phyloP scores from a whole-genome alignment of 768 basidiomycete genomes.

The Rhizopogon vulgaris region DNA sequence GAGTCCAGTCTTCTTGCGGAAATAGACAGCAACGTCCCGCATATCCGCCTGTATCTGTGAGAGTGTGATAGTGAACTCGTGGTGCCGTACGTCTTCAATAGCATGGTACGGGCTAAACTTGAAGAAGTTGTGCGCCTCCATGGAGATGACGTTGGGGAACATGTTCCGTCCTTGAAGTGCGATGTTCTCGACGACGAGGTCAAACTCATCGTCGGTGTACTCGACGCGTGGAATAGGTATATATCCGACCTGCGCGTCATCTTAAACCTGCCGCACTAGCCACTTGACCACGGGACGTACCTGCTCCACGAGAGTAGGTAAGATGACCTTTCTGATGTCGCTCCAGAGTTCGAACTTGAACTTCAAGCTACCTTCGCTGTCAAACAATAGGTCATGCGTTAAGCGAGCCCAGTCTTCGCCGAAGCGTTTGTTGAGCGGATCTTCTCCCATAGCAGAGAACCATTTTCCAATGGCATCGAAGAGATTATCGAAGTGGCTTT shows the following conservation, averaged over 20 bases:
- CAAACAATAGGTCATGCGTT: conserved; percentile 78
- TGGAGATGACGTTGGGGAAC: conserved; percentile 70
- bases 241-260: conserved; percentile 53
- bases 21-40: conserved; percentile 90
- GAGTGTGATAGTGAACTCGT: conserved; percentile 71
- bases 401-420: conserved; percentile 80
- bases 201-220: conserved; percentile 82
- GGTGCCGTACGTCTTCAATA: conserved; percentile 52
- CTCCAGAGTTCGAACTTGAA: conserved; percentile 90
- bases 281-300: conserved; percentile 31
- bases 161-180: conserved; percentile 84
- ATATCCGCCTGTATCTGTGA: conserved; percentile 91
- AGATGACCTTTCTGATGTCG: conserved; percentile 77
- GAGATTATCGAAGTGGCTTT: conserved; percentile 73
- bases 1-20: conserved; percentile 78
- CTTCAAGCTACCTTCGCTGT: conserved; percentile 68
- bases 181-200: conserved; percentile 91
- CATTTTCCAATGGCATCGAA: conserved; percentile 68
- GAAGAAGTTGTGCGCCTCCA: conserved; percentile 78
- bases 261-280: not conserved
- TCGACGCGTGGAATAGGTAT: conserved; percentile 91
- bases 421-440: conserved; percentile 75
- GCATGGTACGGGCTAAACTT: conserved; percentile 74
- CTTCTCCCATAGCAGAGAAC: conserved; percentile 81
- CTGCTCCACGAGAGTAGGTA: conserved; percentile 73